Base-by-base conservation (phyloP, 495 filamentous ascomycete genomes). In the Trypethelium eluteriae region DNA sequence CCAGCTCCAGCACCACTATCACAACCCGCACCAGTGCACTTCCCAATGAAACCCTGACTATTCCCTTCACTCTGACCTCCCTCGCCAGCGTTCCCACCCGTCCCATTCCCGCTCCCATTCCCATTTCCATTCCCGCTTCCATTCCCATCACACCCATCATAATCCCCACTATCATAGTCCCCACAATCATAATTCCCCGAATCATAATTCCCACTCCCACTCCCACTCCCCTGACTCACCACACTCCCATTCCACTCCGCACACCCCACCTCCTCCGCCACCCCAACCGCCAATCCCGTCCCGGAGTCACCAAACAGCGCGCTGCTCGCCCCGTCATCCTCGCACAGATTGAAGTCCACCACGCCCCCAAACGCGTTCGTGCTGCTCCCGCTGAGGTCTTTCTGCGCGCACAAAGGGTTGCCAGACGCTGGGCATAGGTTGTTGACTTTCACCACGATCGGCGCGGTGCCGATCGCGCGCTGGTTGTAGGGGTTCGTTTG, bases 271-370 rank as follows among this genome's bases (percentile, higher is more conserved):
- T 71, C 36, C 34, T 56, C 66, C 47, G 74, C 76, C 3, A 64
- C 72, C 2, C 76, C 76, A 9, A 69, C 62, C 10, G 72, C 74
- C 44, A 75, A 62, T 2, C 71, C 66, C 18, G 74, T 63, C 25
- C 75, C 75, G 16, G 62, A 65, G 36, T 66, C 66, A 7, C 73
- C 73, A 57, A 79, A 78, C 38, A 79, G 65, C 10, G 76, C 75
- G 5, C 59, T 66, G 16, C 68, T 68, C 9, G 76, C 76, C 0
- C 73, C 73, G 18, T 69, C 68, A 61, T 78, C 77, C 12, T 62
- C 72, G 68, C 77, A 79, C 36, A 78, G 70, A 63, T 79, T 73
- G 70, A 79, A 77, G 67, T 79, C 71, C 1, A 78, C 66, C 38
- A 75, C 70, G 18, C 72, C 75, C 56, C 76, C 77, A 59, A 76